phyloP scores from a whole-genome alignment of 2,329 filamentous ascomycete species.

The Talaromyces sp. region DNA sequence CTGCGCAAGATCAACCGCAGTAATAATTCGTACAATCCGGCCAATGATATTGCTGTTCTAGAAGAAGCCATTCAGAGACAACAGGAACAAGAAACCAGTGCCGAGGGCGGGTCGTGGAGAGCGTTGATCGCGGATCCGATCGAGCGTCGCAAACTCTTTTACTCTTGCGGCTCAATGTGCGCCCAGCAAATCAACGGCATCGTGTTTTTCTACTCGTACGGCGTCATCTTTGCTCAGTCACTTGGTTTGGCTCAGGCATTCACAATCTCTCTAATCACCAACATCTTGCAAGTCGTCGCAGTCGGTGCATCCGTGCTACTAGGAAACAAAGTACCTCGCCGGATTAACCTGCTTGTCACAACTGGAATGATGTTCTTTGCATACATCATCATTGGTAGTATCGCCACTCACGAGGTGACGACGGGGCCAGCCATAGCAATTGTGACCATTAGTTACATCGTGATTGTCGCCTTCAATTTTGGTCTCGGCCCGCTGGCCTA shows the following conservation, averaged over 20 bases:
- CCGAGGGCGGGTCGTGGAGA: conserved; percentile 32
- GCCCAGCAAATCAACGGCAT: conserved; percentile 49
- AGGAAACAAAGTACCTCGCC: conserved; percentile 37
- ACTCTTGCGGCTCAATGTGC: conserved; percentile 39
- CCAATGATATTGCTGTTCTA: conserved; percentile 19
- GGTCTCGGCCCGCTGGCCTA: conserved; percentile 38
- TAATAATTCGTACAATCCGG: conserved; percentile 24
- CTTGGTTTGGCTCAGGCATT: conserved; percentile 40
- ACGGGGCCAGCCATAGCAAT: conserved; percentile 27
- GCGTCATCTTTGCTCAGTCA: conserved; percentile 38
- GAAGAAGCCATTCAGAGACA: conserved; percentile 20
- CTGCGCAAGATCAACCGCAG: conserved; percentile 31
- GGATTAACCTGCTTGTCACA: conserved; percentile 34
- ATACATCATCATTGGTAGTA: conserved; percentile 38
- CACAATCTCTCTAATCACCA: conserved; percentile 38
- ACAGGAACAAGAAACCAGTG: conserved; percentile 12
- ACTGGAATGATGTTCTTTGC: conserved; percentile 36
- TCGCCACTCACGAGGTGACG: conserved; percentile 30
- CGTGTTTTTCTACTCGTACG: conserved; percentile 43
- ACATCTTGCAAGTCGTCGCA: conserved; percentile 40
- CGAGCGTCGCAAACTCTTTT: conserved; percentile 44
- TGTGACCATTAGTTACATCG: conserved; percentile 39
- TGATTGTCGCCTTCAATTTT: conserved; percentile 44
- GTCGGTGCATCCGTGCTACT: conserved; percentile 35
- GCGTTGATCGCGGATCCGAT: conserved; percentile 40